Evolutionary conservation across 2,329 filamentous ascomycete species (phyloP), one percentile per base, ranked within the genome.

Genomic region (Metarhizium brunneum): DNA sequence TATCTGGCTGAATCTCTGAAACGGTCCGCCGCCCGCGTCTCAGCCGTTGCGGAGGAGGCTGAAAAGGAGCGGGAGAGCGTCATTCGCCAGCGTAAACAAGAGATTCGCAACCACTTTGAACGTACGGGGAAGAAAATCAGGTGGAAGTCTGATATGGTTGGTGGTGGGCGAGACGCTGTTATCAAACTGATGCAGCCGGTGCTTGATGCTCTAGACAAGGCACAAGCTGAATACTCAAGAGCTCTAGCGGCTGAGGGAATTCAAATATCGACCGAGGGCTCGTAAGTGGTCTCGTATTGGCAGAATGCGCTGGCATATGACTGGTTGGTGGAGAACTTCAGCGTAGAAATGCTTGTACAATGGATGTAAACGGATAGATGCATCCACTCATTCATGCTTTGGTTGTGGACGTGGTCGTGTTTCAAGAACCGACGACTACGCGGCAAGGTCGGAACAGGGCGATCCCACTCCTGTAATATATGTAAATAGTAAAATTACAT

Each of bases 1-100:
- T 90, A 88, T 59, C 79, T 96, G 50, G 85, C 88, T 7, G 89
- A 95, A 67, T 92, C 91, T 10, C 78, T 99, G 14, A 82, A 83
- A 57, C 83, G 87, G 57, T 92, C 90, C 0, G 77, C 85, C 55
- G 82, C 87, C 57, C 84, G 94, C 30, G 92, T 97, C 68, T 82
- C 87, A 56, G 85, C 86, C 16, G 88, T 96, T 1, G 88, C 87
- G 0, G 80, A 83, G 14, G 86, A 90, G 63, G 94, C 94, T 0
- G 92, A 96, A 65, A 76, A 76, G 54, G 87, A 89, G 59, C 81
- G 89, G 35, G 76, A 85, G 53, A 77, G 79, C n/a, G 77, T 83
- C 54, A 81, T 95, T 16, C 81, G 83, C 47, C 78, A 76, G 53
- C 75, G 84, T 58, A 90, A 86, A 70, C 79, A 81, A 60, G 84